These are phyloP conservation scores for Lolium multiflorum DNA, from an alignment of 176 grass and related monocot species.

Conservation along the genomic window DNA sequence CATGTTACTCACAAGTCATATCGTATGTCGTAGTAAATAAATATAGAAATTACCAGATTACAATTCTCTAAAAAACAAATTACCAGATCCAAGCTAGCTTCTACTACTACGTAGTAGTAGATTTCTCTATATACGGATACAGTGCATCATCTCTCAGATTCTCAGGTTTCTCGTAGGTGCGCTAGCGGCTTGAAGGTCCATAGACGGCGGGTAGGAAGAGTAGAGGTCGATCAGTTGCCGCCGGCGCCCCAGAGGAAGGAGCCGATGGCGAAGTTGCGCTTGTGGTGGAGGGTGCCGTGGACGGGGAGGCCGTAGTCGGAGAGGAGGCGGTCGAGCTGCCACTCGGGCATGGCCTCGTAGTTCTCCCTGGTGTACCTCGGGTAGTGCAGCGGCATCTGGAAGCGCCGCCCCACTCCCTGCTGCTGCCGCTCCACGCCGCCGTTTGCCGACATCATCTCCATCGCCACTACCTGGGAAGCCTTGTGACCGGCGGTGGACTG, in stretches of 20 bases:
- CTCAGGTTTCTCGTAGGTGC: too few species aligned
- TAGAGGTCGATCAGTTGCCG: not conserved
- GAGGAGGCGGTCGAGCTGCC: slow-evolving; percentile 88
- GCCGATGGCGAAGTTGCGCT: slow-evolving; percentile 80
- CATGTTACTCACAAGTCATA: too few species aligned
- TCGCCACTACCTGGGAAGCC: not conserved
- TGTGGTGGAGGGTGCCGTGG: slow-evolving; percentile 52
- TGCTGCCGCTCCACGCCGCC: not conserved
- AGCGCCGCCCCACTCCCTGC: slow-evolving; percentile 25
- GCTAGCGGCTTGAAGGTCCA: too few species aligned
- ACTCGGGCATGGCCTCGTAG: slow-evolving; percentile 93
- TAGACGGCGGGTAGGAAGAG: not conserved
- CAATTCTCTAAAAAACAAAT: too few species aligned
- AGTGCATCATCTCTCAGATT: not conserved
- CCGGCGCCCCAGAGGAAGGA: slow-evolving; percentile 75
- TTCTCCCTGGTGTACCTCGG: slow-evolving; percentile 67
- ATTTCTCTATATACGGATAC: too few species aligned
- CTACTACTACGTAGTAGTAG: too few species aligned
- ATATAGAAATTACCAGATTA: too few species aligned
- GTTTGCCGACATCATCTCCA: slow-evolving; percentile 41
- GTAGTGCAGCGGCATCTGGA: slow-evolving; percentile 96
- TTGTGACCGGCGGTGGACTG: not conserved
- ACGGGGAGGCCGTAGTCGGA: slow-evolving; percentile 80
- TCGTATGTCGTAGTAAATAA: too few species aligned
- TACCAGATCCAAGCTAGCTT: too few species aligned